Conservation (phyloP, 257 asterid genomes). For the Gentiana dahurica region DNA sequence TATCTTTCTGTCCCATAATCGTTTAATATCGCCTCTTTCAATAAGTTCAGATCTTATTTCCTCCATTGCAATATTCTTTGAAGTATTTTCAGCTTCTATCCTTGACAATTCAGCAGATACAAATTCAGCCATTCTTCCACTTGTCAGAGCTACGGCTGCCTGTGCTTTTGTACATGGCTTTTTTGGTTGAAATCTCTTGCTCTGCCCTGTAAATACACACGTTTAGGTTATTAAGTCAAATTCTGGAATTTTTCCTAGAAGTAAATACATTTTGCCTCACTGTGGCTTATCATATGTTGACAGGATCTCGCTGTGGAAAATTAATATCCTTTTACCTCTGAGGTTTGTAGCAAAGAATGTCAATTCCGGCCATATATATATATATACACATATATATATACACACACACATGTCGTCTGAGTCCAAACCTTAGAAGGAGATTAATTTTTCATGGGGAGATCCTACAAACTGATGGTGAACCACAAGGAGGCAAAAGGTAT, state of each 20-base stretch:
- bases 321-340: no score
- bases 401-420: no score
- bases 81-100: slow-evolving; percentile 44
- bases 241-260: not conserved
- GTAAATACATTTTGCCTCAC: no score
- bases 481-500: no score
- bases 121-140: slow-evolving; percentile 54
- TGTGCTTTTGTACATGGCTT: slow-evolving; percentile 93
- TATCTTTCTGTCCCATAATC: slow-evolving; percentile 49
- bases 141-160: slow-evolving; percentile 72
- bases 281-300: no score
- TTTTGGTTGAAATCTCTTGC: slow-evolving; percentile 71
- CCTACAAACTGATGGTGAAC: no score
- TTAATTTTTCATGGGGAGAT: no score
- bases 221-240: not conserved
- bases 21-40: slow-evolving; percentile 60
- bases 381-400: no score
- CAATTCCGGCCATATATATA: no score
- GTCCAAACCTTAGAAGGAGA: no score
- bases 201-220: slow-evolving; percentile 52
- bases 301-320: no score
- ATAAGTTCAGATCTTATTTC: slow-evolving; percentile 57
- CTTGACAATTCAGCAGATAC: slow-evolving; percentile 44
- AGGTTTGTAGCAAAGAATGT: no score
- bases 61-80: slow-evolving; percentile 36